Evolutionary conservation across 148 eudicot species (phyloP), one percentile per base, ranked within the genome.

Genomic region (Suaeda aralocaspica): DNA sequence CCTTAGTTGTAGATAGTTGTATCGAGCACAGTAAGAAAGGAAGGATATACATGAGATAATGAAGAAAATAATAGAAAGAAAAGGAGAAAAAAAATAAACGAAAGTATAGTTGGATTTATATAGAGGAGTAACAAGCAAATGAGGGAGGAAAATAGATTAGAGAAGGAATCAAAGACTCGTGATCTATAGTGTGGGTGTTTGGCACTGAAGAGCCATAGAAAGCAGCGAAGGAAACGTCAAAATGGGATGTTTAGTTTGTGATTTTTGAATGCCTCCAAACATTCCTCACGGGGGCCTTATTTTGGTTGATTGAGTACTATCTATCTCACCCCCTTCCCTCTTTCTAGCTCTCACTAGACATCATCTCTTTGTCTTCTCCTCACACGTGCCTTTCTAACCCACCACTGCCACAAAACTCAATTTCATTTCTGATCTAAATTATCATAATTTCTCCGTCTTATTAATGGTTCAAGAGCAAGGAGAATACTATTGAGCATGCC

Each of bases 211-310:
- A 75, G 53, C 76, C 75, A 84, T 84, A 82, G 88, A 83, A 81
- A 84, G 79, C 30, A 76, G 85, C 56, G 82, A 78, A 80, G 75
- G 73, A 70, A 80, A 80, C 78, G 83, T 78, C 79, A 75, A 84
- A 81, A 69, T 53, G 80, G 66, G 79, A 77, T 63, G 79, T 81
- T 80, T 76, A 71, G 70, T 65, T 72, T 73, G 77, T 36, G 65
- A 73, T 36, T 68, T 71, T 56, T 66, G 87, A 82, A 89, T 84
- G 83, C 76, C 80, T 88, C 96, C 96, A 91, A 91, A 84, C 75
- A 72, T 74, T 70, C 78, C 88, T 88, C 96, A 91, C 93, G 96
- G 96, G 92, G 82, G 76, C 39, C 80, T 65, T 68, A 59, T 46
- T 61, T 64, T 69, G 49, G 53, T 72, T 73, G 64, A 78, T 83